phyloP scores from a whole-genome alignment of 179 eudicot genomes.

The Gypsophila paniculata region DNA sequence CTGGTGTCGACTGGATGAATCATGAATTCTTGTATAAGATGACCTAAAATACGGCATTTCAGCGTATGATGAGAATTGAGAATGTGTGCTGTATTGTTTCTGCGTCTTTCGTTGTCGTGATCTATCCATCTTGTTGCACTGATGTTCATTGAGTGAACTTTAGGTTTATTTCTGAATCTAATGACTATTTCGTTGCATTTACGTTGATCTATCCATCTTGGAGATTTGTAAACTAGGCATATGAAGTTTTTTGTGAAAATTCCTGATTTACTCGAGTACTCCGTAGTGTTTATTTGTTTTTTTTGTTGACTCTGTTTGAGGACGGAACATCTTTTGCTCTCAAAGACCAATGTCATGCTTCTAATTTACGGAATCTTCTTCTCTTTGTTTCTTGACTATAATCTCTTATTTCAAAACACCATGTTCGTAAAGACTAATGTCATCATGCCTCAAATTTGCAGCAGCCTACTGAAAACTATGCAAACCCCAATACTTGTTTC shows the following conservation, averaged over 20 bases:
- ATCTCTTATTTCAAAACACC: neutral
- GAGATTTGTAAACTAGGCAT: neutral
- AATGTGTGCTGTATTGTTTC: too few relatives aligned
- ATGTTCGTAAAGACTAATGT: conserved; percentile 2
- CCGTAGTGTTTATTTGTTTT: neutral
- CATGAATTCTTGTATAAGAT: neutral
- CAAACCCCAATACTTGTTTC: conserved; percentile 79
- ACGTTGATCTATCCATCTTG: too few relatives aligned
- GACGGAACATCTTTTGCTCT: neutral
- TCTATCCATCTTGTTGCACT: too few relatives aligned
- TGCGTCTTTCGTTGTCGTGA: too few relatives aligned
- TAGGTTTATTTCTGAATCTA: neutral
- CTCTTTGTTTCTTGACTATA: neutral
- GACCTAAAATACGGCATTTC: neutral
- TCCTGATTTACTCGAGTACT: too few relatives aligned
- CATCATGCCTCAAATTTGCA: conserved; percentile 18
- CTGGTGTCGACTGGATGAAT: neutral
- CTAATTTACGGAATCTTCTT: neutral
- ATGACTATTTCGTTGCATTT: neutral
- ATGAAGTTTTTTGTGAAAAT: too few relatives aligned
- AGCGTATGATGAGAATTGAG: too few relatives aligned
- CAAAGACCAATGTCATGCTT: neutral
- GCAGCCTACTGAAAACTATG: conserved; percentile 65
- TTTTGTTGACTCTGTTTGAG: neutral
- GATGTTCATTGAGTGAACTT: neutral